phyloP scores from a whole-genome alignment of 2,329 filamentous ascomycete species.

The Nothophaeocryptopus gaeumannii region DNA sequence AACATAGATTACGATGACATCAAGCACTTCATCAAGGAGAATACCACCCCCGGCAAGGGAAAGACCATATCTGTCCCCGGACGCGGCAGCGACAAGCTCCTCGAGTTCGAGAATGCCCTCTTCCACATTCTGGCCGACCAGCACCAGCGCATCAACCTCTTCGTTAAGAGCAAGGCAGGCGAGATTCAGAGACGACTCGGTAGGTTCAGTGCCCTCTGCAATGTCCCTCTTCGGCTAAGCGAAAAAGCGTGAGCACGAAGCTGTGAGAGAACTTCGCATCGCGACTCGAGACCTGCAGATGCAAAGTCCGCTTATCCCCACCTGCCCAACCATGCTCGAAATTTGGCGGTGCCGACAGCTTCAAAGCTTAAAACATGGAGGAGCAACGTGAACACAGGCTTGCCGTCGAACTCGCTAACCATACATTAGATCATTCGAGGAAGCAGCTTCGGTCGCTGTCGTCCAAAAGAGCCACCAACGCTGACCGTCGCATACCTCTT shows the following conservation, averaged over 20 bases:
- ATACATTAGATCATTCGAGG: slow-evolving; percentile 26
- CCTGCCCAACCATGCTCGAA: no score
- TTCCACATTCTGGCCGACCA: slow-evolving; percentile 69
- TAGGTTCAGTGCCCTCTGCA: slow-evolving; percentile 40
- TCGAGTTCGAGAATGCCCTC: slow-evolving; percentile 69
- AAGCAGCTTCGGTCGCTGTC: slow-evolving; percentile 30
- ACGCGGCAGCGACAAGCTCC: slow-evolving; percentile 49
- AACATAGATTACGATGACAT: slow-evolving; percentile 88
- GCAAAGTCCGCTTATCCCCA: neutral
- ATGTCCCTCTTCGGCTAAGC: no score
- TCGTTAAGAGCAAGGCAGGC: slow-evolving; percentile 75
- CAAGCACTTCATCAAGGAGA: slow-evolving; percentile 77
- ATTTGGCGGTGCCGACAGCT: no score
- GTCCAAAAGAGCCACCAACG: slow-evolving; percentile 15
- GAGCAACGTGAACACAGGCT: no score
- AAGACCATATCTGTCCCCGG: slow-evolving; percentile 72
- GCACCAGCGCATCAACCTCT: slow-evolving; percentile 73
- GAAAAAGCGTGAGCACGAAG: no score
- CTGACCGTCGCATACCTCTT: slow-evolving; percentile 40
- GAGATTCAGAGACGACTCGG: slow-evolving; percentile 70
- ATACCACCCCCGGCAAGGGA: slow-evolving; percentile 70
- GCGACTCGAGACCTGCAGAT: no score
- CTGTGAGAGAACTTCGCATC: no score
- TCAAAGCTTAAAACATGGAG: no score
- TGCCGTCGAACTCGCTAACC: slow-evolving; percentile 4